Base-by-base conservation (phyloP, 352 stramenopile genomes). In the Globisporangium paddicum region DNA sequence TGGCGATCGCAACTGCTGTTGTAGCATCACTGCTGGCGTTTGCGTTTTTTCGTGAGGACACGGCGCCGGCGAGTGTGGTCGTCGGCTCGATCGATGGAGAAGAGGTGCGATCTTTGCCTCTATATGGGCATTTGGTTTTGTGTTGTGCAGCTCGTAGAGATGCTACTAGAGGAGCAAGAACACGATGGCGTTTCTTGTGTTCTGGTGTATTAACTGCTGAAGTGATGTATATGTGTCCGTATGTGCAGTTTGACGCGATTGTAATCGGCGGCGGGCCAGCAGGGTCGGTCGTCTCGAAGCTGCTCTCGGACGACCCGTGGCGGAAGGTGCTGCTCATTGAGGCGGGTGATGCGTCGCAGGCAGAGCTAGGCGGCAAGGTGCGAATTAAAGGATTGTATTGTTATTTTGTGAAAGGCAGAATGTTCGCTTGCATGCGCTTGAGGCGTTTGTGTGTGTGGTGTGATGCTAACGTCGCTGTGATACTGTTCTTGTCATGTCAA, bases 281-380 rank as follows among this genome's bases (percentile, higher is more conserved):
- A 14, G 80, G 80, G 3, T 72, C 77, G 1, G 74, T 90, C 23
- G 65, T 87, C 21, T 60, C 80, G 13, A 84, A 75, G 47, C 40
- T 76, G 28, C 57, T 90, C 7, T 75, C 73, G 19, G 75, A 90
- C 41, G 72, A 87, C 44, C 56, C 64, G 11, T 82, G 71, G 68
- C 70, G 77, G 49, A 77, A 72, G 7, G 80, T 90, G 60, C 64
- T 90, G 35, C 71, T 90, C 6, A 80, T 90, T 28, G 80, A 90
- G 49, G 80, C 80, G 13, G 80, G 80, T 2, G 71, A 78, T 28
- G 71, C 78, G 5, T 83, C 80, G 0, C 80, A 90, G 45, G 62
- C 48, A 6, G 66, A 85, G 50, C 46, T 90, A 34, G 80, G 80
- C 1, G 80, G 80, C 10, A 68, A 74, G 60, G 79, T 87, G 46